Evolutionary conservation across 1,284 basidiomycete species (phyloP).

Genomic region (Apiotrichum veenhuisii): DNA sequence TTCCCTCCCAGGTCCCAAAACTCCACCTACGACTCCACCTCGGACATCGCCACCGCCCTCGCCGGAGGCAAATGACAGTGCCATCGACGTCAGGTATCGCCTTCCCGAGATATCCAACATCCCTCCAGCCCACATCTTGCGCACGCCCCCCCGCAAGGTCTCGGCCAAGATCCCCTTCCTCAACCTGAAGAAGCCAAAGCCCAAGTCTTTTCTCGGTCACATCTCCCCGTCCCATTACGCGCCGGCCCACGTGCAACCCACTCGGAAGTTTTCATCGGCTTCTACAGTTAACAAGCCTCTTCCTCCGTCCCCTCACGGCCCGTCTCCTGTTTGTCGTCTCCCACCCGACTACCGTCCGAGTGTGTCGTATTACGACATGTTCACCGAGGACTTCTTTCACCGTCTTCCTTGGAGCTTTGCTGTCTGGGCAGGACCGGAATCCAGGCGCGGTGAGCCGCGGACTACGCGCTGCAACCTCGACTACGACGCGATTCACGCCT

Average conservation of each 20-base stretch:
- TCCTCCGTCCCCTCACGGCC: neutral
- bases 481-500: neutral
- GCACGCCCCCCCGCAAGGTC: neutral
- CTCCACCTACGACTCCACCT: neutral
- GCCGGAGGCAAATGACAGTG: neutral
- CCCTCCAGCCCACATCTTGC: neutral
- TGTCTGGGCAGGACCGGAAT: no score
- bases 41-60: neutral
- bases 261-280: neutral
- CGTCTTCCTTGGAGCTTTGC: slow-evolving; percentile 1
- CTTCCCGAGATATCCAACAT: neutral
- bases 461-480: neutral
- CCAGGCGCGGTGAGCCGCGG: neutral
- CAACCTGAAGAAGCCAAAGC: no score
- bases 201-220: neutral
- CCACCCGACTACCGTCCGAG: neutral
- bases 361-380: neutral
- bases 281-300: neutral
- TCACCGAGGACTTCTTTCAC: neutral
- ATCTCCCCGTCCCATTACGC: neutral
- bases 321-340: neutral
- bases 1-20: neutral
- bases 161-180: no score
- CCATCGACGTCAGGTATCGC: neutral
- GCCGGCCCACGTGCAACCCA: neutral